Conservation (phyloP, 495 filamentous ascomycete species). For the Lasiosphaeris hirsuta region DNA sequence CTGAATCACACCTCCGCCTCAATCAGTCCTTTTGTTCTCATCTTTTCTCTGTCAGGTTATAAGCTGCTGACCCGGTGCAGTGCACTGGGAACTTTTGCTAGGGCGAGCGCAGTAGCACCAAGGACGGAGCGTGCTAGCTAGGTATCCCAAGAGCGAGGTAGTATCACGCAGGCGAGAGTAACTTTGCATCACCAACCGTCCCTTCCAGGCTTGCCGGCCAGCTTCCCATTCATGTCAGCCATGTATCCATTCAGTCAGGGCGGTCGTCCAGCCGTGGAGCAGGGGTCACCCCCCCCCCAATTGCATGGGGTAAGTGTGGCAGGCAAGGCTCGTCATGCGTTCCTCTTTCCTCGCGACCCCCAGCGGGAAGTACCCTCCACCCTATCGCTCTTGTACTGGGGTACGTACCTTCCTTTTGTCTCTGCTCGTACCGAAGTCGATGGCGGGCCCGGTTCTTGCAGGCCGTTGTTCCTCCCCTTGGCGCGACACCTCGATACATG, state of each 20-base stretch:
- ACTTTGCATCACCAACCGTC: neutral
- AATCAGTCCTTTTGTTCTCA: too few species aligned
- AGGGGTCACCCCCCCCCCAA: neutral
- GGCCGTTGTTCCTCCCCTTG: constrained; percentile 21
- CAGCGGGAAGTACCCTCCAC: neutral
- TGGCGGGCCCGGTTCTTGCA: constrained; percentile 18
- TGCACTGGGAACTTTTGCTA: too few species aligned
- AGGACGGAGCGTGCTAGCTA: too few species aligned
- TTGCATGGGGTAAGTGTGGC: constrained; percentile 1
- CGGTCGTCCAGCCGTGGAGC: neutral
- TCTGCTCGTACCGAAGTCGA: neutral
- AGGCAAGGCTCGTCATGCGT: constrained; percentile 12
- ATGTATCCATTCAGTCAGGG: neutral
- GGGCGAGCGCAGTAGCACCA: too few species aligned
- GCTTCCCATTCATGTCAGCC: neutral
- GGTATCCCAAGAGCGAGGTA: too few species aligned
- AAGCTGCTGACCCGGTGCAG: too few species aligned
- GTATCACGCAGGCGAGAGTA: too few species aligned
- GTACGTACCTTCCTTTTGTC: constrained; percentile 9
- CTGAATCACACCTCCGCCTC: too few species aligned
- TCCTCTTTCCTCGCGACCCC: neutral
- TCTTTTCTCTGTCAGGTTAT: too few species aligned
- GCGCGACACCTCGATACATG: constrained; percentile 10
- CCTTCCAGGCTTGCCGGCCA: neutral
- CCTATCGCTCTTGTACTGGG: neutral